Percentiles rank a stretch among this genome's conserved stretches.
Evolutionary conservation across 2,329 filamentous ascomycete species (phyloP).

Genomic region (Pestalotiopsis sp.): DNA sequence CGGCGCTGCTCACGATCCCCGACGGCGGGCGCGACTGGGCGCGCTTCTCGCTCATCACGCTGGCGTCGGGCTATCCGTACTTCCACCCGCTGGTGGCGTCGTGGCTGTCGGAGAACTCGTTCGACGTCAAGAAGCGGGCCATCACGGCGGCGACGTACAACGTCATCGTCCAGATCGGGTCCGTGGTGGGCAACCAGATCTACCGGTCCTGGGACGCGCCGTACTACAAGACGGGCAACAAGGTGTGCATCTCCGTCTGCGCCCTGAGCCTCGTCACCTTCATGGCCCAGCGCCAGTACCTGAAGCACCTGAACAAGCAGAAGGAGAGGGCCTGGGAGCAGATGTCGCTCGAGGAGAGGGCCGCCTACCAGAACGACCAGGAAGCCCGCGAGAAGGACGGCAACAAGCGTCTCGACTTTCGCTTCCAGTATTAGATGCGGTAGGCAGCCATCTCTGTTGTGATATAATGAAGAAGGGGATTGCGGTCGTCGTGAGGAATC

Average conservation of each 20-base stretch:
- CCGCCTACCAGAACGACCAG: constrained; percentile 48
- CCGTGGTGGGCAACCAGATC: constrained; percentile 46
- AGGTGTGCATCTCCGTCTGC: constrained; percentile 55
- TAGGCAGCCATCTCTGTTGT: background rate
- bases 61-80: constrained; percentile 60
- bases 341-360: constrained; percentile 47
- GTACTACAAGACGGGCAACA: constrained; percentile 61
- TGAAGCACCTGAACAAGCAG: constrained; percentile 48
- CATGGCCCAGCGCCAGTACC: constrained; percentile 46
- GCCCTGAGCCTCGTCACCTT: constrained; percentile 52
- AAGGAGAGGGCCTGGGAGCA: constrained; percentile 48
- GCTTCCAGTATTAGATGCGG: constrained; percentile 34
- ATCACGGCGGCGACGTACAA: constrained; percentile 51
- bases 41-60: constrained; percentile 51
- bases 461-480: background rate
- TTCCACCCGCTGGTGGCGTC: constrained; percentile 57
- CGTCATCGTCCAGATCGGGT: constrained; percentile 49
- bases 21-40: constrained; percentile 51
- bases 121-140: constrained; percentile 51
- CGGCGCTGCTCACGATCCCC: constrained; percentile 52
- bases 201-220: constrained; percentile 55
- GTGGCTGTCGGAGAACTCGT: constrained; percentile 53
- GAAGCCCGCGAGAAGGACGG: constrained; percentile 46
- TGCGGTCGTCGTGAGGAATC: too few species aligned
- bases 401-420: constrained; percentile 53